Conservation (phyloP, 345 rosid genomes). For the Syzygium aromaticum region DNA sequence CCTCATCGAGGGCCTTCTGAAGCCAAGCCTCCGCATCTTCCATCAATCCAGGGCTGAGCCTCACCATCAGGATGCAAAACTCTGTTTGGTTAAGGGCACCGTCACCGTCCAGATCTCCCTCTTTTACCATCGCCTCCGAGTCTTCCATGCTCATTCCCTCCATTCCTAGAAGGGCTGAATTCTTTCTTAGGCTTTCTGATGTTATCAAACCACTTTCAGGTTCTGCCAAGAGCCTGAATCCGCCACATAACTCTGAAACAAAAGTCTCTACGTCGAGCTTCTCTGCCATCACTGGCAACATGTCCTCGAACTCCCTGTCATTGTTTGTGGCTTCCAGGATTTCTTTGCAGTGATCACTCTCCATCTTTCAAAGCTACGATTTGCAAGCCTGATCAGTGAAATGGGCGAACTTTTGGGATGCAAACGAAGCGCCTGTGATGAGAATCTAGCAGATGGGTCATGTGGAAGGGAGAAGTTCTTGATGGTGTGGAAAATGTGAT, state of each 20-base stretch:
- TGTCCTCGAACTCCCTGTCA: conserved; percentile 40
- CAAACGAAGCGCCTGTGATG: background rate
- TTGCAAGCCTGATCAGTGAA: background rate
- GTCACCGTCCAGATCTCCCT: conserved; percentile 82
- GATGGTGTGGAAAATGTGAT: background rate
- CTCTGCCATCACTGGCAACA: conserved; percentile 84
- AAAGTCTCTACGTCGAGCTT: conserved; percentile 74
- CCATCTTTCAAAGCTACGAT: background rate
- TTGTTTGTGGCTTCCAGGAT: background rate
- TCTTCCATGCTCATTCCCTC: conserved; percentile 71
- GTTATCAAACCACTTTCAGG: conserved; percentile 49
- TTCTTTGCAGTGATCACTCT: background rate
- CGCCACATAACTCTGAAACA: conserved; percentile 72
- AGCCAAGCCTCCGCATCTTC: conserved; percentile 71
- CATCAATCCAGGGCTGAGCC: conserved; percentile 90
- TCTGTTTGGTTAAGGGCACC: conserved; percentile 71
- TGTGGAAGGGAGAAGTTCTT: background rate
- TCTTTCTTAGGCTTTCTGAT: conserved; percentile 50
- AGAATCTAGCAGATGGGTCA: conserved; percentile 12
- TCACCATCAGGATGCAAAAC: conserved; percentile 82
- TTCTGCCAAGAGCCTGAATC: conserved; percentile 72
- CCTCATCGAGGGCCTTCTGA: conserved; percentile 57
- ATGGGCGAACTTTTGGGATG: background rate
- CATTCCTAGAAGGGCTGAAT: conserved; percentile 65
- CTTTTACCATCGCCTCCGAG: conserved; percentile 63